These are phyloP conservation scores for Polyplosphaeria fusca DNA, from an alignment of 495 filamentous ascomycete genomes.

Conservation along the genomic window DNA sequence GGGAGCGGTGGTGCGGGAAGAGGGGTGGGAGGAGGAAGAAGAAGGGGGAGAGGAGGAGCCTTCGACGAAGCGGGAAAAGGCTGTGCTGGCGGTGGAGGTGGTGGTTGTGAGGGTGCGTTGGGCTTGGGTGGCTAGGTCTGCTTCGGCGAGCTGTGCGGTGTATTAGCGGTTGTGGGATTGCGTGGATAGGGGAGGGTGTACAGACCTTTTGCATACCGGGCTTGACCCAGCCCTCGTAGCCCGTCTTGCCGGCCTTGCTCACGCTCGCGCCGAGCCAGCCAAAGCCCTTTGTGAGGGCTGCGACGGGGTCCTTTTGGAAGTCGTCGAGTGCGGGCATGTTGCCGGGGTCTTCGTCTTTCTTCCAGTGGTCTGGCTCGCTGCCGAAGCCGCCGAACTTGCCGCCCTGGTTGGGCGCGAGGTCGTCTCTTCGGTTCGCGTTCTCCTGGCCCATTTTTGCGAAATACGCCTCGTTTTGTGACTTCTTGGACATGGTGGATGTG, in stretches of 20 bases:
- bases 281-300: slow-evolving; percentile 83
- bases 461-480: slow-evolving; percentile 78
- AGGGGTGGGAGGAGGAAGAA: no score
- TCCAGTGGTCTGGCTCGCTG: slow-evolving; percentile 55
- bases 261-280: slow-evolving; percentile 89
- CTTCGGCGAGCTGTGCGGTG: slow-evolving; percentile 63
- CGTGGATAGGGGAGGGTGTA: slow-evolving; percentile 1
- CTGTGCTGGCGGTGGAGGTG: slow-evolving; percentile 67
- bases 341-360: slow-evolving; percentile 31
- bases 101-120: slow-evolving; percentile 63
- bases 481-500: slow-evolving; percentile 40
- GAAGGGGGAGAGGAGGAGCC: slow-evolving; percentile 46
- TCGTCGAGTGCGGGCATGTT: slow-evolving; percentile 69
- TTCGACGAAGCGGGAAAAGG: slow-evolving; percentile 81
- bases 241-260: slow-evolving; percentile 78
- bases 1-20: slow-evolving; percentile 43
- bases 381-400: slow-evolving; percentile 93
- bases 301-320: slow-evolving; percentile 86
- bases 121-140: slow-evolving; percentile 84
- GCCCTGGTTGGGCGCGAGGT: slow-evolving; percentile 79
- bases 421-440: slow-evolving; percentile 71
- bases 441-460: slow-evolving; percentile 78
- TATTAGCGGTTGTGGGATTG: slow-evolving; percentile 3
- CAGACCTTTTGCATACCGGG: slow-evolving; percentile 82
- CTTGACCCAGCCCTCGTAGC: slow-evolving; percentile 85